Base-by-base conservation (phyloP, 2,329 filamentous ascomycete genomes). In the Aspergillus brasiliensis region DNA sequence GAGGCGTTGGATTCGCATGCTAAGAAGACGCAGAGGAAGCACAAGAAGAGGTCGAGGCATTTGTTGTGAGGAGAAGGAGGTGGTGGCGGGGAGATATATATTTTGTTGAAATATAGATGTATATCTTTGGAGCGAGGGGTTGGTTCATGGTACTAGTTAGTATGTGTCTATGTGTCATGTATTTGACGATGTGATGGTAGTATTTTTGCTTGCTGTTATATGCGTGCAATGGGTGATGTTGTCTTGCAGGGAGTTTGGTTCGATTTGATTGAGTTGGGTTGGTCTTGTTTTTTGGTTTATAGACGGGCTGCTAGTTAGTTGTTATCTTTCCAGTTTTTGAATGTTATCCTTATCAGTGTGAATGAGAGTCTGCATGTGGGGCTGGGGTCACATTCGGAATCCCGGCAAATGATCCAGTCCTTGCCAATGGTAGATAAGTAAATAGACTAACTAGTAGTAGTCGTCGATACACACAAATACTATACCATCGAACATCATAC, bases 1-100 rank as follows among this genome's bases (percentile, higher is more conserved):
- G 69, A 65, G 44, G 67, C 69, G 8, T 61, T 77, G 23, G 72
- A 75, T 58, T 63, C 67, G 57, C 68, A 69, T 23, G 75, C 70
- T 57, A 69, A 65, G 31, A 62, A 66, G 23, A 67, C 61, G 58
- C 66, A 60, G 28, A 67, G 60, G 23, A 61, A 60, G 15, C 63
- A 66, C 34, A 58, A 51, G 44, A 59, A 63, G 54, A 60, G 49
- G 59, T 54, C 56, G 44, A 56, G 44, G 56, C 31, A 34, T 10
- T 13, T 13, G 10, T 34, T 34, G 31, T 34, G 31, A 34, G n/a
- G n/a, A n/a, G n/a, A n/a, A n/a, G n/a, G n/a, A n/a, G 31, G 10
- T 5, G 11, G 11, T 34, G 25, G 31, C 13, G 11, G 31, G 31
- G 11, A 34, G 23, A 27, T 51, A 11, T 48, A 40, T 46, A 13